A percentile compares a stretch with the other conserved stretches of the same genome.
Conservation (phyloP, 2,329 filamentous ascomycete species). For the Zelopaecilomyces penicillatus region DNA sequence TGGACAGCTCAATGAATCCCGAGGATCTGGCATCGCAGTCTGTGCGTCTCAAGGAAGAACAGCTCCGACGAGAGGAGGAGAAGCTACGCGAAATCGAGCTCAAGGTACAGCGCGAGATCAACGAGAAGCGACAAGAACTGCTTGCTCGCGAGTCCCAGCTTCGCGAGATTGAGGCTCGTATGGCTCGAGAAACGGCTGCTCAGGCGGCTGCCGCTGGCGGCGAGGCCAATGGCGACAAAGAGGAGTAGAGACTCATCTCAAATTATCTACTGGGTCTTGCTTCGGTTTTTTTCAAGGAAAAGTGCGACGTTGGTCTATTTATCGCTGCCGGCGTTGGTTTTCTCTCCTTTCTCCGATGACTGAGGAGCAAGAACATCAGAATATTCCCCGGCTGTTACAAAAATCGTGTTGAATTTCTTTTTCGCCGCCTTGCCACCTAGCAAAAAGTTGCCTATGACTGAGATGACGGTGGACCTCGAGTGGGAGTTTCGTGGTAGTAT, state of each 20-base stretch:
- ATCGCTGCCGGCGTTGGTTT: slow-evolving; percentile 42
- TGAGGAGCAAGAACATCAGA: slow-evolving; percentile 34
- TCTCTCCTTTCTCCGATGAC: slow-evolving; percentile 28
- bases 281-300: slow-evolving; percentile 22
- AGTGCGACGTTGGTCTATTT: slow-evolving; percentile 37
- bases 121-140: slow-evolving; percentile 98
- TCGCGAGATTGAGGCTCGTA: slow-evolving; percentile 95
- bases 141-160: slow-evolving; percentile 96
- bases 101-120: slow-evolving; percentile 99
- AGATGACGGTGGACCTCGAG: slow-evolving; percentile 23
- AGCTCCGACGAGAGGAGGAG: slow-evolving; percentile 97
- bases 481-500: slow-evolving; percentile 12
- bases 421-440: slow-evolving; percentile 22
- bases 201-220: slow-evolving; percentile 29
- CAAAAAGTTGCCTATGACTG: slow-evolving; percentile 19
- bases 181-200: slow-evolving; percentile 74
- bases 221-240: slow-evolving; percentile 49
- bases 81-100: slow-evolving; percentile 98
- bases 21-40: slow-evolving; percentile 96
- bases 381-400: slow-evolving; percentile 34
- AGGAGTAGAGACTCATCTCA: slow-evolving; percentile 32
- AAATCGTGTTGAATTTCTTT: slow-evolving; percentile 26
- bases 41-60: slow-evolving; percentile 98
- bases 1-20: slow-evolving; percentile 81
- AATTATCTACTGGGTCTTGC: slow-evolving; percentile 22